Evolutionary conservation across 2,329 filamentous ascomycete species (phyloP), one percentile per base, ranked within the genome.

Genomic region (Colletotrichum simmondsii): DNA sequence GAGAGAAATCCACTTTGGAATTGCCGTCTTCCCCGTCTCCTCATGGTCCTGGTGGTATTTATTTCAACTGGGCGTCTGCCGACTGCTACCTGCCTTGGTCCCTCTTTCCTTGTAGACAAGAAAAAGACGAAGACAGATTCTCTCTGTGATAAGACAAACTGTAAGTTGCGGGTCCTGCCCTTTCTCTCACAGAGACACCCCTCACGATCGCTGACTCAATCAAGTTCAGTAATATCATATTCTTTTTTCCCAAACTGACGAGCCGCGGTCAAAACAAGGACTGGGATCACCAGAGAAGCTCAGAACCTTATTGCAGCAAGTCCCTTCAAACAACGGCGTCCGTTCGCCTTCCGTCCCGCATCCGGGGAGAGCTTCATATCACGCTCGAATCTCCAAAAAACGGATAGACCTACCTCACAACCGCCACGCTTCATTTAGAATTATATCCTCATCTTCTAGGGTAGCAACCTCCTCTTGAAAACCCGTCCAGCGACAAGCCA

Each of bases 241-340:
- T 57, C 22, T n/a, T 65, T n/a, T 26, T 35, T 19, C 24, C 37
- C 37, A 11, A 30, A 22, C 16, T 19, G 46, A 26, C 24, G 26
- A 60, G 14, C 54, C 56, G 32, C 61, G 56, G 54, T 49, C 52
- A 32, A 12, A 30, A 7, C 28, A 24, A 11, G 54, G 30, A 58
- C 69, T 24, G 46, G 46, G 54, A 35, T 37, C 60, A 56, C 24
- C n/a, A 32, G 30, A 53, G 58, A 65, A 61, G 46, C 26, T 49
- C 26, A 28, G 30, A 73, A 61, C 56, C 56, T 70, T 71, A 57
- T 37, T 56, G 60, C 14, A 37, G 14, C 54, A 62, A 54, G 19
- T 35, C 37, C 3, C 56, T 52, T 37, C 30, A 42, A 42, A 19
- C 37, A 16, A n/a, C 52, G 49, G 53, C 19, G 22, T 6, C 28